Conservation (phyloP, 495 filamentous ascomycete genomes). For the Penicillium robsamsonii region DNA sequence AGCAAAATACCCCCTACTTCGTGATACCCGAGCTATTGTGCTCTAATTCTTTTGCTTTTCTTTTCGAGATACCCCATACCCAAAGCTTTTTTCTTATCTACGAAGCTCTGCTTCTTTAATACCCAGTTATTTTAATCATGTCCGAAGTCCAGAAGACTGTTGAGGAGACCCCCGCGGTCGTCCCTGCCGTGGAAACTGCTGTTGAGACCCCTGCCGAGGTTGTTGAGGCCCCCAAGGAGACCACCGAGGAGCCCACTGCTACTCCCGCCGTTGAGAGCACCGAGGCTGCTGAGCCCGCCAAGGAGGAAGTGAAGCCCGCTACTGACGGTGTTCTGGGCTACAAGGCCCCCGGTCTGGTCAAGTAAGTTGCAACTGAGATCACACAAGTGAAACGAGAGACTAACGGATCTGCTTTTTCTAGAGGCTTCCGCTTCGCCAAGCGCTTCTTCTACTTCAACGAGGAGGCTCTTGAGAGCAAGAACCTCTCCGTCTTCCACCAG, state of each 20-base stretch:
- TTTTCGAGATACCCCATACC: slow-evolving; percentile 46
- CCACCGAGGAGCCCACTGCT: slow-evolving; percentile 28
- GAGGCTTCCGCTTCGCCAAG: slow-evolving; percentile 66
- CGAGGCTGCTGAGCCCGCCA: slow-evolving; percentile 49
- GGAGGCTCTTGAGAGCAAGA: slow-evolving; percentile 72
- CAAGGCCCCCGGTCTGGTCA: slow-evolving; percentile 86
- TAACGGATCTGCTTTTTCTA: slow-evolving; percentile 30
- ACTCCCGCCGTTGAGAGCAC: slow-evolving; percentile 27
- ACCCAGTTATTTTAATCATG: slow-evolving; percentile 45
- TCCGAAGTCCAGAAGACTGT: slow-evolving; percentile 52
- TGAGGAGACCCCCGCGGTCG: slow-evolving; percentile 46
- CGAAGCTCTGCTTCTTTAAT: slow-evolving; percentile 36
- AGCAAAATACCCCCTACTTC: slow-evolving; percentile 30
- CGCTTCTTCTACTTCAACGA: slow-evolving; percentile 92
- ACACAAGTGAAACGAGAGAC: background rate
- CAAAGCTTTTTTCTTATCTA: slow-evolving; percentile 27
- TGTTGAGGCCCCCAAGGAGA: slow-evolving; percentile 37
- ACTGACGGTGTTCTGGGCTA: slow-evolving; percentile 74
- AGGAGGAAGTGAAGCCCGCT: slow-evolving; percentile 53
- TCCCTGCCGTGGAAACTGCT: slow-evolving; percentile 36
- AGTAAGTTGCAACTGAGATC: slow-evolving; percentile 59
- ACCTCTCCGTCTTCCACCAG: slow-evolving; percentile 71
- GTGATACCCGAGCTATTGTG: slow-evolving; percentile 50
- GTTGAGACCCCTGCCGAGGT: slow-evolving; percentile 29
- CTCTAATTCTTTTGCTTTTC: slow-evolving; percentile 43